A percentile compares a stretch with the other conserved stretches of the same genome.
phyloP scores from a whole-genome alignment of 495 filamentous ascomycete genomes.

The Aspergillus coremiiformis region DNA sequence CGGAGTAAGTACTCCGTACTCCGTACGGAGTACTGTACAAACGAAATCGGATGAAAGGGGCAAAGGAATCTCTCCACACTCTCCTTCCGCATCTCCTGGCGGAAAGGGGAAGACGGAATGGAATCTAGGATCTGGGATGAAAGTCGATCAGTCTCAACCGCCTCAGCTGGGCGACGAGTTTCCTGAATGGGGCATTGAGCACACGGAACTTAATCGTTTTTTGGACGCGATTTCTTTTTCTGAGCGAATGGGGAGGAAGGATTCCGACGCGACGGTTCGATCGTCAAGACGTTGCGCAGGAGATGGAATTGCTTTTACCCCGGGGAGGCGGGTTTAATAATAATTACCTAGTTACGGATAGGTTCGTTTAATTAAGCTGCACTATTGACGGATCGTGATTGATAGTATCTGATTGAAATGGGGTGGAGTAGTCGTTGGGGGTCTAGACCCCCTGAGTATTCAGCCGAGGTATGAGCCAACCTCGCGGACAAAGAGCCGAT shows the following conservation, averaged over 20 bases:
- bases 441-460: not conserved
- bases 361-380: not conserved
- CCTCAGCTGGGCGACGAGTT: not conserved
- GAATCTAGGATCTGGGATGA: not conserved
- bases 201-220: no score
- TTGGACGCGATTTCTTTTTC: not conserved
- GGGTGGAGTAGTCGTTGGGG: not conserved
- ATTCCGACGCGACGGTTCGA: constrained; percentile 15
- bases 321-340: not conserved
- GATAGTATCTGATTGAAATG: not conserved
- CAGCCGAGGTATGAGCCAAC: not conserved
- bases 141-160: not conserved
- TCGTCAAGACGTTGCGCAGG: not conserved
- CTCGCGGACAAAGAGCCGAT: not conserved
- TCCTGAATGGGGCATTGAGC: not conserved
- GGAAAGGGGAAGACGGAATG: not conserved
- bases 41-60: not conserved
- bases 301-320: not conserved
- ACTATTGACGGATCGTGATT: not conserved
- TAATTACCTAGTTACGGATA: not conserved
- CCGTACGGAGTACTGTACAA: no score
- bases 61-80: not conserved
- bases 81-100: constrained; percentile 4
- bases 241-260: not conserved
- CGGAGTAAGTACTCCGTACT: no score